Evolutionary conservation across 208 protist genomes (phyloP).

Genomic region (Leishmania gerbilli): DNA sequence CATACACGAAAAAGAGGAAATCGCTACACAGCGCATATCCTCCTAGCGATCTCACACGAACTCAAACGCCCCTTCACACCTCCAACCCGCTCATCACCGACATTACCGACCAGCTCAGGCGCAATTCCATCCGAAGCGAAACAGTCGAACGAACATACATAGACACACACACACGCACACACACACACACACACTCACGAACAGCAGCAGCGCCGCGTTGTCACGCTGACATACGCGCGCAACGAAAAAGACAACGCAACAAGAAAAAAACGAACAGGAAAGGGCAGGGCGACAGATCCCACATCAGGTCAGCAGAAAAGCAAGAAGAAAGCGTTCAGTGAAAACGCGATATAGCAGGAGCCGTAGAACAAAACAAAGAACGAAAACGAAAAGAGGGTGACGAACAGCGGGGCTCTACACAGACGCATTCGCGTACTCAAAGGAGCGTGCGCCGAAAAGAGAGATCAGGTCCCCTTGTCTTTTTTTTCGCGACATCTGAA

Average conservation of each 20-base stretch:
- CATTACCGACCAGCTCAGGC: background rate
- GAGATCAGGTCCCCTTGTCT: background rate
- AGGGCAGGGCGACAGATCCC: background rate
- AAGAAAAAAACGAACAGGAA: background rate
- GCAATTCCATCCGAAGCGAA: background rate
- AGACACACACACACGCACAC: background rate
- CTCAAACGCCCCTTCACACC: background rate
- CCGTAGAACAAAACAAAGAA: background rate
- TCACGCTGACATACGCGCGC: background rate
- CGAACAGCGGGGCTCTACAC: background rate
- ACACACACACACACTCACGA: background rate
- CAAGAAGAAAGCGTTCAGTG: background rate
- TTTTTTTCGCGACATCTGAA: background rate
- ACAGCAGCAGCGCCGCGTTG: background rate
- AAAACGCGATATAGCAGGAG: background rate
- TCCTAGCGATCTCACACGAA: background rate
- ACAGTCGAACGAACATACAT: background rate
- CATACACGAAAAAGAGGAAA: background rate
- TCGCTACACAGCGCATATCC: background rate
- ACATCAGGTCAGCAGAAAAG: background rate
- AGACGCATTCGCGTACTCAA: background rate
- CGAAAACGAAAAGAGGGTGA: background rate
- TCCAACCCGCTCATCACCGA: background rate
- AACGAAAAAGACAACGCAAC: background rate
- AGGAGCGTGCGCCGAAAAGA: background rate